phyloP scores from a whole-genome alignment of 2,329 filamentous ascomycete species.

The Diplodia sapinea region DNA sequence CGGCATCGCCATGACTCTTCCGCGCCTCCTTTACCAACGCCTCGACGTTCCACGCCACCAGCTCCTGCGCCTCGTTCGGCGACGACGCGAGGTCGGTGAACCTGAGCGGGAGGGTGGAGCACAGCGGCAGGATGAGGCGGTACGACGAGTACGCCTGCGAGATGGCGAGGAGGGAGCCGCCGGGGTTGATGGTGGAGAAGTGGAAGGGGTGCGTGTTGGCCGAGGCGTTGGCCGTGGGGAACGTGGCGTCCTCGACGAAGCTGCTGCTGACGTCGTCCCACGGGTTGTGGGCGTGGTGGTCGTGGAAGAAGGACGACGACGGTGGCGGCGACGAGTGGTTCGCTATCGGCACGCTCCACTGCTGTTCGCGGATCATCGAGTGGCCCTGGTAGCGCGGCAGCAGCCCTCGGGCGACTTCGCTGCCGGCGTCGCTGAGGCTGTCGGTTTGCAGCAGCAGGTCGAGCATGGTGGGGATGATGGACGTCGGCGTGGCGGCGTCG shows the following conservation, averaged over 20 bases:
- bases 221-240: conserved; percentile 2
- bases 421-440: conserved; percentile 46
- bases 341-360: background rate
- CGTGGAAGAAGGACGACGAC: background rate
- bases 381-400: conserved; percentile 55
- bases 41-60: conserved; percentile 36
- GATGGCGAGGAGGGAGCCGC: conserved; percentile 37
- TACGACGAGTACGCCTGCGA: conserved; percentile 36
- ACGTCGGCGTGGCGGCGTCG: conserved; percentile 47
- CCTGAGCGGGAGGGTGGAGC: conserved; percentile 38
- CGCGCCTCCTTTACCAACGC: conserved; percentile 39
- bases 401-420: conserved; percentile 47
- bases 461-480: conserved; percentile 55
- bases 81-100: conserved; percentile 44
- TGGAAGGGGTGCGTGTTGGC: conserved; percentile 41
- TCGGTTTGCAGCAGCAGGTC: conserved; percentile 52
- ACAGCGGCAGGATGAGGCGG: conserved; percentile 39
- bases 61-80: conserved; percentile 41
- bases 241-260: background rate
- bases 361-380: conserved; percentile 48
- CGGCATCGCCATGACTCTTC: conserved; percentile 42
- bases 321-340: background rate
- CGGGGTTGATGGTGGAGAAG: conserved; percentile 40
- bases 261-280: background rate
- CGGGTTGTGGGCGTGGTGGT: background rate